Conservation (phyloP, 805 yeast species). For the Ogataea methanolica region DNA sequence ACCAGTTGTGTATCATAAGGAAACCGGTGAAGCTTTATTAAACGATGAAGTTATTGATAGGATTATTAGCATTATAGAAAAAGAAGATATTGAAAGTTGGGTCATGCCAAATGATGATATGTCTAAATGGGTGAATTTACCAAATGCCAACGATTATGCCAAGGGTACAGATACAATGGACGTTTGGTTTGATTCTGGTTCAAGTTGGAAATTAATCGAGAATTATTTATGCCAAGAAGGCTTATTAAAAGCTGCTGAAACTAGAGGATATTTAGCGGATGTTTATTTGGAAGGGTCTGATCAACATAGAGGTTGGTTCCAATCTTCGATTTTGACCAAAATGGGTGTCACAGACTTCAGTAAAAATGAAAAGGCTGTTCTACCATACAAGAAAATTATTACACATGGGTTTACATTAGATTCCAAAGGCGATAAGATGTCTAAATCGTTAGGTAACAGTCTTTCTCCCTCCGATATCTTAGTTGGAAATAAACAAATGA, state of each 20-base stretch:
- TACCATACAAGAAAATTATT: slow-evolving; percentile 69
- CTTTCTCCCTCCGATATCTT: slow-evolving; percentile 67
- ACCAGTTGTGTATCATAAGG: slow-evolving; percentile 68
- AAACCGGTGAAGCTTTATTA: slow-evolving; percentile 60
- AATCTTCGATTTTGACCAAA: slow-evolving; percentile 81
- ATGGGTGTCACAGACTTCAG: slow-evolving; percentile 39
- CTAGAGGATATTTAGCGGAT: slow-evolving; percentile 56
- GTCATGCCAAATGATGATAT: slow-evolving; percentile 43
- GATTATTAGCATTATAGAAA: slow-evolving; percentile 52
- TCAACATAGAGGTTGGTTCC: slow-evolving; percentile 99
- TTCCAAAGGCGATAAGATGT: slow-evolving; percentile 84
- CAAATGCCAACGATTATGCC: slow-evolving; percentile 38
- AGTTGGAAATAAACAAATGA: slow-evolving; percentile 47
- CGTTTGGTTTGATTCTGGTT: slow-evolving; percentile 98
- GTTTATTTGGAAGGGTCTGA: slow-evolving; percentile 96
- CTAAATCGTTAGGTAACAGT: slow-evolving; percentile 85
- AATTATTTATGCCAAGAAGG: slow-evolving; percentile 33
- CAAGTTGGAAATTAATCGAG: slow-evolving; percentile 73
- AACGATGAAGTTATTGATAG: slow-evolving; percentile 51
- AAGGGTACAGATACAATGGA: slow-evolving; percentile 94
- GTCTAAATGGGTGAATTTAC: slow-evolving; percentile 69
- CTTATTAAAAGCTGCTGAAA: slow-evolving; percentile 26
- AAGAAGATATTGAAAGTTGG: slow-evolving; percentile 77
- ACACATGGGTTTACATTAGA: slow-evolving; percentile 95
- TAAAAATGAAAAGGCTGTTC: slow-evolving; percentile 21